phyloP scores from a whole-genome alignment of 768 basidiomycete genomes.

The Phaeotremella fagi region DNA sequence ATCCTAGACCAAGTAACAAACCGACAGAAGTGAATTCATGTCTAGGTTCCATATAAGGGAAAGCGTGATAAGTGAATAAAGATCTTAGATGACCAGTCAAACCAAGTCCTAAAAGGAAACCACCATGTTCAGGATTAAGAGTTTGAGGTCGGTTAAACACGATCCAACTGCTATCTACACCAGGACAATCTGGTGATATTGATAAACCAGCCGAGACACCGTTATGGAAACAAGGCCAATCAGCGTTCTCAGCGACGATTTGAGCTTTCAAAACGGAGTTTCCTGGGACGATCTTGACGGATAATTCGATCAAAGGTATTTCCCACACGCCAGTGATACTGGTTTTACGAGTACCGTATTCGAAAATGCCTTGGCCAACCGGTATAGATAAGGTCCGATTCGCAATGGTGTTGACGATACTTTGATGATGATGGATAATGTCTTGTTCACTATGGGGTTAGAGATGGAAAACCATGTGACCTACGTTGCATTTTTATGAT shows the following conservation, averaged over 20 bases:
- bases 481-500: conserved; percentile 67
- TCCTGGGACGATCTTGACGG: conserved; percentile 45
- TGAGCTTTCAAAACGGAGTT: conserved; percentile 55
- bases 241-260: conserved; percentile 64
- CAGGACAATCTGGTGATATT: conserved; percentile 66
- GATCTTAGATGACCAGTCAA: conserved; percentile 83
- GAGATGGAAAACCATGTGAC: conserved; percentile 23
- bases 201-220: conserved; percentile 89
- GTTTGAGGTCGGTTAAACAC: conserved; percentile 93
- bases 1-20: conserved; percentile 85
- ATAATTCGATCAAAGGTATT: conserved; percentile 45
- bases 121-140: conserved; percentile 89
- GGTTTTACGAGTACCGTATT: conserved; percentile 72
- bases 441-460: conserved; percentile 68
- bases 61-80: conserved; percentile 92
- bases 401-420: conserved; percentile 70
- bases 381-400: conserved; percentile 86
- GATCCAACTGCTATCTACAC: conserved; percentile 83
- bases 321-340: conserved; percentile 54
- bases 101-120: conserved; percentile 87
- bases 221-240: conserved; percentile 98
- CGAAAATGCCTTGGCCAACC: conserved; percentile 85
- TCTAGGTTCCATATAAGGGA: conserved; percentile 88
- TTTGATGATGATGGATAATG: conserved; percentile 76
- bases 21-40: conserved; percentile 94